Percentiles rank a stretch among this genome's conserved stretches.
phyloP scores from a whole-genome alignment of 169 alveolate species.

The Babesia ovis region DNA sequence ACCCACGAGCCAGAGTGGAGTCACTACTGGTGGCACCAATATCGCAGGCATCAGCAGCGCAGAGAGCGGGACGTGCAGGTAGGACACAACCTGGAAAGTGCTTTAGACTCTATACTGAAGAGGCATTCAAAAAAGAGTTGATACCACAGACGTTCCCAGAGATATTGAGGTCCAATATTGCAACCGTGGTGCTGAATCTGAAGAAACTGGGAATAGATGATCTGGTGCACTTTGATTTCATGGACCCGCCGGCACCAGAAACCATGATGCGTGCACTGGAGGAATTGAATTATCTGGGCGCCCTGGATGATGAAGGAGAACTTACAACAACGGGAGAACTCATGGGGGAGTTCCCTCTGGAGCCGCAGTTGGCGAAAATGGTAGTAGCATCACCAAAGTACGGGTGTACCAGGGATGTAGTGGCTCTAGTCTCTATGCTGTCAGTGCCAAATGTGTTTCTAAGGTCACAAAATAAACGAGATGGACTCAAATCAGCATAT shows the following conservation, averaged over 20 bases:
- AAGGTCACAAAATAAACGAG: constrained; percentile 87
- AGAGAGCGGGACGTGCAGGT: constrained; percentile 99
- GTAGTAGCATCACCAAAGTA: constrained; percentile 84
- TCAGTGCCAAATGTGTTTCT: constrained; percentile 90
- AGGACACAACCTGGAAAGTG: constrained; percentile 99
- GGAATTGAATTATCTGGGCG: constrained; percentile 93
- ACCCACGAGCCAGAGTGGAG: constrained; percentile 98
- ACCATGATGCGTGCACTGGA: constrained; percentile 96
- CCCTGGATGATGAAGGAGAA: constrained; percentile 98
- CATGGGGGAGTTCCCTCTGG: constrained; percentile 98
- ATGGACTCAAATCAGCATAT: constrained; percentile 86
- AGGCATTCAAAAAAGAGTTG: constrained; percentile 91
- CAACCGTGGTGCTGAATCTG: constrained; percentile 93
- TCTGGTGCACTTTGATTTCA: constrained; percentile 97
- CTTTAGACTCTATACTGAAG: constrained; percentile 95
- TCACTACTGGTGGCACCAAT: constrained; percentile 96
- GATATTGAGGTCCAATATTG: constrained; percentile 94
- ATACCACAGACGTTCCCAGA: constrained; percentile 97
- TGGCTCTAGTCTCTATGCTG: constrained; percentile 90
- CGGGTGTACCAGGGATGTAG: constrained; percentile 87
- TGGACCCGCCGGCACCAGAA: constrained; percentile 99
- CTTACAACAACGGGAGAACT: constrained; percentile 93
- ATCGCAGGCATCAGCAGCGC: constrained; percentile 97
- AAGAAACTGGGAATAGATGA: constrained; percentile 96
- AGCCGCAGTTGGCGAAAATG: constrained; percentile 96